These are phyloP conservation scores for Solanum tacnaense DNA, from an alignment of 257 asterid genomes.

Conservation along the genomic window DNA sequence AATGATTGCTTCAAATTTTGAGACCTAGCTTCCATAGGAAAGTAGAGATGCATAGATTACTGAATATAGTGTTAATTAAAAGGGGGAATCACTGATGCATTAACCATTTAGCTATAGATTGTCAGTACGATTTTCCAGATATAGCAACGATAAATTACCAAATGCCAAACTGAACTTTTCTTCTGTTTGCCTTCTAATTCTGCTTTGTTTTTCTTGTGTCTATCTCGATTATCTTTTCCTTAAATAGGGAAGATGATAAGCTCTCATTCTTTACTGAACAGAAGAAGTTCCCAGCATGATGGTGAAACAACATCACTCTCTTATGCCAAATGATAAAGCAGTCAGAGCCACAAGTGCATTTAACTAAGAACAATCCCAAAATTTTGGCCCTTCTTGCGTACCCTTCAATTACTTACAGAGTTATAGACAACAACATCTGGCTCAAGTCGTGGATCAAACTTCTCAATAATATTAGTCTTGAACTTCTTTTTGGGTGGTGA, in stretches of 20 bases:
- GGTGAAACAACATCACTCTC: background rate
- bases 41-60: background rate
- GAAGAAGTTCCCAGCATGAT: background rate
- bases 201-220: background rate
- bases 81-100: background rate
- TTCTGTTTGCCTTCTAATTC: background rate
- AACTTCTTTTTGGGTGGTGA: conserved; percentile 85
- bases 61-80: background rate
- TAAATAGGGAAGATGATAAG: background rate
- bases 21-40: background rate
- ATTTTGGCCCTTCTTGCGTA: background rate
- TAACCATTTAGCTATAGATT: background rate
- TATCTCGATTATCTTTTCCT: background rate
- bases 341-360: background rate
- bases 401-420: conserved; percentile 47
- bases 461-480: conserved; percentile 51
- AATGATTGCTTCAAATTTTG: background rate
- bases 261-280: conserved; percentile 1
- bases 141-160: background rate
- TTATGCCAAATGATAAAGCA: background rate
- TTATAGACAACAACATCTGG: conserved; percentile 77
- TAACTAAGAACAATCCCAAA: background rate
- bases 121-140: background rate
- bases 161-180: background rate
- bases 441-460: conserved; percentile 89